Evolutionary conservation across 495 filamentous ascomycete species (phyloP).

Genomic region (Copromyces sp.): DNA sequence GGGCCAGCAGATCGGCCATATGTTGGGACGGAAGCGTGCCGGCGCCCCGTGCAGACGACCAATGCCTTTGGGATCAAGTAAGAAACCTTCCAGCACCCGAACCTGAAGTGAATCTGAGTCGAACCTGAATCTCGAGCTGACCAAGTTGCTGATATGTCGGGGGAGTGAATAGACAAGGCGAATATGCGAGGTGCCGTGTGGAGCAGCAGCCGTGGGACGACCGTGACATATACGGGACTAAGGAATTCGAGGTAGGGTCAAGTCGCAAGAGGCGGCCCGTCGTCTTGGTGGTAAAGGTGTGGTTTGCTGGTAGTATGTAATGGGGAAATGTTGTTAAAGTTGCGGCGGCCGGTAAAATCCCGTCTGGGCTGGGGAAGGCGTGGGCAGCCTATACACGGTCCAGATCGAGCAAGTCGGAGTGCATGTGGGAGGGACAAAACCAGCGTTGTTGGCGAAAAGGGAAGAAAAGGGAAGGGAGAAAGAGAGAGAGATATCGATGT

Average conservation of each 20-base stretch:
- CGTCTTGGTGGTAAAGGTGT: not conserved
- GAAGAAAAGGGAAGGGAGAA: constrained; percentile 20
- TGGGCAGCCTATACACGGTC: constrained; percentile 7
- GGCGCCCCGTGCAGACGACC: constrained; percentile 11
- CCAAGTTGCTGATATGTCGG: not conserved
- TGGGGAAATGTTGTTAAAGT: not conserved
- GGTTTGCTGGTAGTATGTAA: not conserved
- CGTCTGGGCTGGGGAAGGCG: not conserved
- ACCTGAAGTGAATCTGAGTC: not conserved
- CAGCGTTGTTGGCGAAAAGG: constrained; percentile 6
- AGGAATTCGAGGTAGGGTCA: not conserved
- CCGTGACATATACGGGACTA: not conserved
- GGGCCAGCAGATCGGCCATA: constrained; percentile 22
- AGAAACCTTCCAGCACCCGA: not conserved
- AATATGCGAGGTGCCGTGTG: not conserved
- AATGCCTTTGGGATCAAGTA: not conserved
- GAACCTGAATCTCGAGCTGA: not conserved
- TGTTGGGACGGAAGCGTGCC: constrained; percentile 19
- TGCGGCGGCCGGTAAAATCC: not conserved
- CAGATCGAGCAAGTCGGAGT: constrained; percentile 7
- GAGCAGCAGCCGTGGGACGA: not conserved
- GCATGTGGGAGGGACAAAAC: constrained; percentile 9
- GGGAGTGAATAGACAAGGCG: not conserved
- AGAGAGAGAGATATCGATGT: not conserved
- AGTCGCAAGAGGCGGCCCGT: not conserved